Evolutionary conservation across 768 basidiomycete species (phyloP), one percentile per base, ranked within the genome.

Genomic region (Multifurca ochricompacta): DNA sequence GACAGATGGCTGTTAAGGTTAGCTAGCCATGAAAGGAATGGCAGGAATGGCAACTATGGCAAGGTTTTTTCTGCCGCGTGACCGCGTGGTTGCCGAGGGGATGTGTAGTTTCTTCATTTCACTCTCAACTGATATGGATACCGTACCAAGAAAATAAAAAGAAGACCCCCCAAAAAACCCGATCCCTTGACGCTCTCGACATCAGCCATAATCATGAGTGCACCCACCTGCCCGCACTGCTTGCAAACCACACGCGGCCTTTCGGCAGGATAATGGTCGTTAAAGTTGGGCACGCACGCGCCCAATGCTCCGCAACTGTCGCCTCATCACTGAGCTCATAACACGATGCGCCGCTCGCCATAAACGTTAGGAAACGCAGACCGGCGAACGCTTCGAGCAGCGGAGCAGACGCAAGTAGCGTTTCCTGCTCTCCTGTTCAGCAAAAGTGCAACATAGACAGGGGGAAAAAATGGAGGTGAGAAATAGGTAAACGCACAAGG

Each of bases 181-280:
- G 25, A 42, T 25, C 21, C 21, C 21, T 41, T 19, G 40, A 41
- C 40, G 11, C 21, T 14, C 21, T 41, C 21, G 40, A 41, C 40
- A 42, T 25, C 4, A 13, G 41, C 16, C 8, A 3, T 27, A 25
- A 37, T 49, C 48, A 54, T 23, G 47, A 54, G 25, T 54, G 53
- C 16, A 30, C 47, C 53, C 53, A 54, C 27, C 34, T 58, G 48
- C 40, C 64, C 58, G 42, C 60, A 53, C 44, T 62, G 51, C 56
- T 61, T 50, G 59, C 54, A 48, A 81, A 82, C 83, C 83, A 85
- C 7, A 83, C 76, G 48, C 74, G 67, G 2, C 83, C 83, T 54
- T 74, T 73, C 0, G 83, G 82, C 0, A 85, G 67, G 14, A 85
- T 83, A 49, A 85, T 80, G 0, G 83, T 83, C 53, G 72, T 71